Evolutionary conservation across 352 stramenopile species (phyloP), one percentile per base, ranked within the genome.

Genomic region (Nothophytophthora sp.): DNA sequence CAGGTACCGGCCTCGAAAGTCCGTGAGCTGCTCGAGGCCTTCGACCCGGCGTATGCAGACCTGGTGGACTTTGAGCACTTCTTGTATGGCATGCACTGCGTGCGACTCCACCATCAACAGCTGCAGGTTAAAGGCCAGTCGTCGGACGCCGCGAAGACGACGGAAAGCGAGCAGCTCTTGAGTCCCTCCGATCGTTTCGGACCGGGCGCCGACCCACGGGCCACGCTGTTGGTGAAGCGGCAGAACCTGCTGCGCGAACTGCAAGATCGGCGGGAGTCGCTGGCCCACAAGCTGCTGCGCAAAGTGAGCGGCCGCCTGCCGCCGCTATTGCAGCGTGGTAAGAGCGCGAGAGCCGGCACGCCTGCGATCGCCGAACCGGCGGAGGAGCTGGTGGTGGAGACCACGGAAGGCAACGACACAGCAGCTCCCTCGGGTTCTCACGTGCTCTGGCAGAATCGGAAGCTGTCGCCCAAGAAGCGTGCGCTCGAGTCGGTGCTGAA

Each of bases 61-160:
- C 70, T 92, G 1, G 80, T 92, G 8, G 81, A 92, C 60, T 83
- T 90, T 41, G 81, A 92, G 37, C 80, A 92, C 50, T 92, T 90
- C 54, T 34, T 92, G 8, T 92, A 87, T 40, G 81, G 76, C 49
- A 92, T 92, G 81, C 78, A 89, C 52, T 86, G 79, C 44, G 77
- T 86, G 22, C 78, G 81, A 1, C 35, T 72, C 24, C 60, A 87
- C 34, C 81, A 92, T 33, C 81, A 92, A 32, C 55, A 79, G 4
- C 67, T 83, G 34, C 72, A 92, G 28, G n/a, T n/a, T n/a, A n/a
- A n/a, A n/a, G n/a, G n/a, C 0, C 56, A 55, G 9, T 15, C 32
- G 6, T 3, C 27, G 5, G 43, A 20, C 3, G 30, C 23, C 1
- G 18, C 29, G 11, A 49, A 64, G 32, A 37, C 8, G 6, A 13